Conservation (phyloP, 306 rosid species). For the Cicer yamashitae region DNA sequence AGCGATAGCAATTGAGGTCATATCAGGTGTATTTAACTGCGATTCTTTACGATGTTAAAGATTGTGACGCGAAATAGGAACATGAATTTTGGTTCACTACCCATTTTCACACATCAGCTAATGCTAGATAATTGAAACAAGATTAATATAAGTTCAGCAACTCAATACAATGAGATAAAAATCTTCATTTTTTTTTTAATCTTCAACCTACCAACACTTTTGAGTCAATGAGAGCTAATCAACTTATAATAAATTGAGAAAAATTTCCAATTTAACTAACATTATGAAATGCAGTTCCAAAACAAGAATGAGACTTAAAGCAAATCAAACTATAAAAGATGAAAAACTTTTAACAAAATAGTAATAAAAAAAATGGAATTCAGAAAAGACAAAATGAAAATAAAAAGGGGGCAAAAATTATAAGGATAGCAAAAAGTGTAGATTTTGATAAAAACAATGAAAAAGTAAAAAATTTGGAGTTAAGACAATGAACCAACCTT, state of each 20-base stretch:
- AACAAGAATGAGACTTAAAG: not conserved
- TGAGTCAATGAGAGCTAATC: not conserved
- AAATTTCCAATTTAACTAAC: not conserved
- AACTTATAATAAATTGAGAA: slow-evolving; percentile 28
- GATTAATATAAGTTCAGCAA: not conserved
- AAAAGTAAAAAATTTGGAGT: slow-evolving; percentile 43
- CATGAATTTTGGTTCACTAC: not conserved
- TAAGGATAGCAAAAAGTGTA: slow-evolving; percentile 36
- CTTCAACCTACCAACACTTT: slow-evolving; percentile 39
- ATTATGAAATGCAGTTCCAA: not conserved
- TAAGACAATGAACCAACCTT: slow-evolving; percentile 63
- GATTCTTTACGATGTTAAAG: not conserved
- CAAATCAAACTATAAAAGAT: slow-evolving; percentile 24
- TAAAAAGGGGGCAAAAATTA: not conserved
- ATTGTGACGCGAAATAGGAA: not conserved
- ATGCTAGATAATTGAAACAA: not conserved
- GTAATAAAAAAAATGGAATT: slow-evolving; percentile 25
- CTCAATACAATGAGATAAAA: not conserved
- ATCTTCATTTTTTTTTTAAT: not conserved
- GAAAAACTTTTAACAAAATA: slow-evolving; percentile 11
- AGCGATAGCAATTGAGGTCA: not conserved
- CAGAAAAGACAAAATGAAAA: slow-evolving; percentile 39
- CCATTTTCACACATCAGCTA: not conserved
- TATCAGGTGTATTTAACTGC: not conserved
- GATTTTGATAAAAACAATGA: slow-evolving; percentile 15